phyloP scores from a whole-genome alignment of 352 stramenopile genomes.

The Globisporangium recalcitrans region DNA sequence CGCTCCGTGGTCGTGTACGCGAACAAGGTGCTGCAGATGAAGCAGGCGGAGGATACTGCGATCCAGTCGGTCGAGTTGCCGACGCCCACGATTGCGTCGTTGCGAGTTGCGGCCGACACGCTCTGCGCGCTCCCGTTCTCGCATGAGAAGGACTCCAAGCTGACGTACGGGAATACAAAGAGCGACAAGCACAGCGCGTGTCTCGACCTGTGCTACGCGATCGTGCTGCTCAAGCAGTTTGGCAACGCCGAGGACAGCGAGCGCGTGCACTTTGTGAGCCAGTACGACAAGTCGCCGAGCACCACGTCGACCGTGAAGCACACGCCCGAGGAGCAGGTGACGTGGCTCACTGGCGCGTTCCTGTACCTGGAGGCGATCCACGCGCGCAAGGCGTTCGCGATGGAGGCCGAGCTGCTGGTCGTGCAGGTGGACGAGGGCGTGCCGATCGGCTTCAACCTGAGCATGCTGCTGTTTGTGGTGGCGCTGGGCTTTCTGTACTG shows the following conservation, averaged over 20 bases:
- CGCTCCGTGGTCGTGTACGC: constrained; percentile 19
- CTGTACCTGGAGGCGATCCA: constrained; percentile 61
- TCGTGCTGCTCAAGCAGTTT: constrained; percentile 57
- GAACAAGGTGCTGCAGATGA: constrained; percentile 28
- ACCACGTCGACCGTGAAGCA: constrained; percentile 2
- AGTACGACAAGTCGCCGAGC: constrained; percentile 27
- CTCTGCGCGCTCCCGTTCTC: constrained; percentile 29
- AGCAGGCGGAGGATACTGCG: constrained; percentile 8
- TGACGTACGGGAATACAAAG: constrained; percentile 19
- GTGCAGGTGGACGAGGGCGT: constrained; percentile 63
- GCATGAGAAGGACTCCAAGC: constrained; percentile 1
- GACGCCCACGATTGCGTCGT: constrained; percentile 30
- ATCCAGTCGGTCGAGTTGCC: constrained; percentile 33
- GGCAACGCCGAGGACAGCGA: constrained; percentile 44
- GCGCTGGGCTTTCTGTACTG: constrained; percentile 50
- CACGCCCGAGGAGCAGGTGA: constrained; percentile 29
- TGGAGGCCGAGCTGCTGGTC: constrained; percentile 43
- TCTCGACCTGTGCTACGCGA: constrained; percentile 55
- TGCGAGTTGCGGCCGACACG: constrained; percentile 30
- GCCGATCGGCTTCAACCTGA: constrained; percentile 64
- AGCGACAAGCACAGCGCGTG: constrained; percentile 28
- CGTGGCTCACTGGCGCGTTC: constrained; percentile 68
- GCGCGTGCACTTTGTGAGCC: constrained; percentile 53
- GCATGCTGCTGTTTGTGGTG: constrained; percentile 46
- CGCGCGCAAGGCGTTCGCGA: constrained; percentile 23